These are phyloP conservation scores for Staphylotrichum longicolle DNA, from an alignment of 495 filamentous ascomycete species.

Conservation along the genomic window DNA sequence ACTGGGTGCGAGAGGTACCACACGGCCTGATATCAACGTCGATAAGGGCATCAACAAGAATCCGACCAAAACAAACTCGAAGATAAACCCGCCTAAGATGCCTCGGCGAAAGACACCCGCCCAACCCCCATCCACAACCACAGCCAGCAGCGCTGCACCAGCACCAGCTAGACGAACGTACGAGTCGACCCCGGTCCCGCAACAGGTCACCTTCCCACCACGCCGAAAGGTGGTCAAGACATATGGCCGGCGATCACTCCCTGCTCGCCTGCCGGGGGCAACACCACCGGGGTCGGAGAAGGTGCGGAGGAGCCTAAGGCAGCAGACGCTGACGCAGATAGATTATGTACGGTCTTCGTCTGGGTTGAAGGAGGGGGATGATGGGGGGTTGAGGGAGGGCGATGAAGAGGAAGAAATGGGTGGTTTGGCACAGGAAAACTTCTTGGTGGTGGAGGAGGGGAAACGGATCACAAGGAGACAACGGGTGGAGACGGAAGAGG, in stretches of 20 bases:
- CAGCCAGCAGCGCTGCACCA: not conserved
- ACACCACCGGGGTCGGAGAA: not conserved
- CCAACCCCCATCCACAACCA: not conserved
- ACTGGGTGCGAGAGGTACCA: too few species aligned
- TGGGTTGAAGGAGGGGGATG: constrained; percentile 18
- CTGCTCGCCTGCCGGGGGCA: constrained; percentile 14
- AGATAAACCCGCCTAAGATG: not conserved
- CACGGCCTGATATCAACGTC: too few species aligned
- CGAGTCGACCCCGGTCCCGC: constrained; percentile 35
- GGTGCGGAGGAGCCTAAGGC: constrained; percentile 24
- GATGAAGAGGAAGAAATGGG: constrained; percentile 8
- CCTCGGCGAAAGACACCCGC: not conserved
- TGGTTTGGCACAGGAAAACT: constrained; percentile 19
- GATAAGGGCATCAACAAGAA: not conserved
- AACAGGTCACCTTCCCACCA: constrained; percentile 42
- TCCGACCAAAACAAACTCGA: not conserved
- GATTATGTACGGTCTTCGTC: constrained; percentile 34
- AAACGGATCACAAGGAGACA: constrained; percentile 14
- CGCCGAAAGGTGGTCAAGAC: constrained; percentile 37
- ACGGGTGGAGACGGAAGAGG: constrained; percentile 20
- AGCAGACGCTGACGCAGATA: constrained; percentile 53
- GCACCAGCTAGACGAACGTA: constrained; percentile 30
- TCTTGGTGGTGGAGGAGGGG: too few species aligned
- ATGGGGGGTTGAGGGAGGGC: constrained; percentile 7
- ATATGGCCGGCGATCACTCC: constrained; percentile 34